Percentiles rank a stretch among this genome's conserved stretches.
Evolutionary conservation across 495 filamentous ascomycete species (phyloP).

Genomic region (Letharia lupina): DNA sequence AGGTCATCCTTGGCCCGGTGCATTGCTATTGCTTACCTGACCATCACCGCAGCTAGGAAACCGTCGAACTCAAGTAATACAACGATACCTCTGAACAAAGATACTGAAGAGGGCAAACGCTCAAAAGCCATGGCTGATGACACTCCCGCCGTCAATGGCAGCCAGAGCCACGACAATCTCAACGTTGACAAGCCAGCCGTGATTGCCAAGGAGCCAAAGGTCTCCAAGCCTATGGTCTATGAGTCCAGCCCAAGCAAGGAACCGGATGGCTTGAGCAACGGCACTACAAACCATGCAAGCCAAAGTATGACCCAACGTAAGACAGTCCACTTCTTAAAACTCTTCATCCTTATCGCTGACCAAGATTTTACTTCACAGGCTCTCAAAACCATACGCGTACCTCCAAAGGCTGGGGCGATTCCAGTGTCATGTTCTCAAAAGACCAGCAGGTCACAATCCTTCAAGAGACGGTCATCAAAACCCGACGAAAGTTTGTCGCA

Average conservation of each 20-base stretch:
- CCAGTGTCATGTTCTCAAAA: conserved; percentile 3
- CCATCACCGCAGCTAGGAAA: conserved; percentile 5
- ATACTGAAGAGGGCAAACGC: neutral
- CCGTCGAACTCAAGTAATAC: conserved; percentile 2
- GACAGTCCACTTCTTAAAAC: neutral
- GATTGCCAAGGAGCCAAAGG: neutral
- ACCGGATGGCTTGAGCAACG: conserved; percentile 5
- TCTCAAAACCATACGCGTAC: conserved; percentile 5
- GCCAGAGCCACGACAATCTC: neutral
- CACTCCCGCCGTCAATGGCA: conserved; percentile 2
- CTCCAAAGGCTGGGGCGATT: conserved; percentile 9
- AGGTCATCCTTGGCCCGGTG: neutral
- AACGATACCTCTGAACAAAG: neutral
- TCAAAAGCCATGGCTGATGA: conserved; percentile 3
- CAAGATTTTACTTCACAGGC: neutral
- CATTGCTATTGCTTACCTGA: neutral
- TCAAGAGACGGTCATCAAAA: conserved; percentile 18
- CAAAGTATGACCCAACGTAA: conserved; percentile 7
- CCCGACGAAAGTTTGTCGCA: conserved; percentile 14
- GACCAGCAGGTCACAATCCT: conserved; percentile 23
- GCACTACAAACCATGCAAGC: neutral
- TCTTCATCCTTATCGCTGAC: neutral
- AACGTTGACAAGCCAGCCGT: conserved; percentile 6
- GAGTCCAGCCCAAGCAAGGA: neutral
- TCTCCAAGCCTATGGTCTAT: conserved; percentile 1